Base-by-base conservation (phyloP, 1,284 basidiomycete species). In the Fomitiporia mediterranea region DNA sequence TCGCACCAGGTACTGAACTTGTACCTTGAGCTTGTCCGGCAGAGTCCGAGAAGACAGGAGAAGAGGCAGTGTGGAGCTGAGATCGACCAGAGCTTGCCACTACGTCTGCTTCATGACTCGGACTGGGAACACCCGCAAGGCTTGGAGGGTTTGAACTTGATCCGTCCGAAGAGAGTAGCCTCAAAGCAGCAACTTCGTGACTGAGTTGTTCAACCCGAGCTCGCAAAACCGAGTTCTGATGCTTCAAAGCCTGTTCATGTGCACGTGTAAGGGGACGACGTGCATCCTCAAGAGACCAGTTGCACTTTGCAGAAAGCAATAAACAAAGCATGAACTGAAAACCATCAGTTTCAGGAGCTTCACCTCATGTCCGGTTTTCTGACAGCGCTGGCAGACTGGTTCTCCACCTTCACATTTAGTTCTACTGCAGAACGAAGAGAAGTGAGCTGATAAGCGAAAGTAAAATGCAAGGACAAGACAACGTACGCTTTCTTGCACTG, bases 401-500 rank as follows among this genome's bases (percentile, higher is more conserved):
- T 58, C 47, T 5, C 50, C 51, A 9, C 53, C 57, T 34, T 54
- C 52, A 27, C 57, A 58, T 35, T 54, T 58, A 6, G 57, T 55
- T 28, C 46, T 58, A 25, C 57, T 58, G 28, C 4, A 32, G 17
- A n/a, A n/a, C n/a, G n/a, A n/a, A n/a, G n/a, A n/a, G n/a, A n/a
- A n/a, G n/a, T n/a, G n/a, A n/a, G n/a, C n/a, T n/a, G 21, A 30
- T 28, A 4, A 17, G 40, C 7, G 34, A 34, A 23, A 17, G 8
- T 2, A 23, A 25, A 50, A n/a, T 28, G 25, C 47, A 37, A 7
- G 17, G 23, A 15, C n/a, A 34, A 25, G 13, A 19, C 9, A 5
- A 58, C 57, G 32, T 39, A 58, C 57, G 53, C 57, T 55, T 58
- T 58, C 40, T 44, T 58, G 32, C 57, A 58, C 40, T 58, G 57